Conservation (phyloP, 805 yeast genomes). For the Debaryomyces prosopidis region DNA sequence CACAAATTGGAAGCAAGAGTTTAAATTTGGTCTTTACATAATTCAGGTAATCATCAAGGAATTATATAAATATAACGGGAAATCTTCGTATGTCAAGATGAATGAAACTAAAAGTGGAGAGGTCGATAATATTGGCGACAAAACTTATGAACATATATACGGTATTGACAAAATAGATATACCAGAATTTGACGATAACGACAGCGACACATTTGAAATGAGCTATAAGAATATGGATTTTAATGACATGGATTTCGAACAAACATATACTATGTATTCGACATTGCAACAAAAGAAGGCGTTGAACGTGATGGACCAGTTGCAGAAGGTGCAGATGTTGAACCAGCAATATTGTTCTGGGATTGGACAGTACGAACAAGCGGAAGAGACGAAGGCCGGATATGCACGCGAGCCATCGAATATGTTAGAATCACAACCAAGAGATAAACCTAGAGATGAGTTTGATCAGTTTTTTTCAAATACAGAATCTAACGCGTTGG, state of each 20-base stretch:
- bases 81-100: too few species aligned
- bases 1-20: too few species aligned
- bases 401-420: background rate
- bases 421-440: background rate
- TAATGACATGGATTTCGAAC: constrained; percentile 45
- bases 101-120: too few species aligned
- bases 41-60: too few species aligned
- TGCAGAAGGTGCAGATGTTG: constrained; percentile 37
- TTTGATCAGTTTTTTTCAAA: constrained; percentile 37
- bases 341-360: constrained; percentile 19
- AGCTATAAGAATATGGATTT: background rate
- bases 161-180: too few species aligned
- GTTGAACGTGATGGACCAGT: constrained; percentile 32
- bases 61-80: too few species aligned
- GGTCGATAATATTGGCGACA: too few species aligned
- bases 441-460: constrained; percentile 19
- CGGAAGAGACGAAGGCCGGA: background rate
- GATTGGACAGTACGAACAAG: background rate
- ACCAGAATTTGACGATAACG: too few species aligned
- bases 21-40: too few species aligned
- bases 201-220: background rate
- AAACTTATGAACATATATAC: too few species aligned
- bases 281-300: constrained; percentile 41
- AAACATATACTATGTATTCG: constrained; percentile 42
- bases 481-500: constrained; percentile 40